A percentile compares a stretch with the other conserved stretches of the same genome.
phyloP scores from a whole-genome alignment of 1,284 basidiomycete genomes.

The Cutaneotrichosporon sp. region DNA sequence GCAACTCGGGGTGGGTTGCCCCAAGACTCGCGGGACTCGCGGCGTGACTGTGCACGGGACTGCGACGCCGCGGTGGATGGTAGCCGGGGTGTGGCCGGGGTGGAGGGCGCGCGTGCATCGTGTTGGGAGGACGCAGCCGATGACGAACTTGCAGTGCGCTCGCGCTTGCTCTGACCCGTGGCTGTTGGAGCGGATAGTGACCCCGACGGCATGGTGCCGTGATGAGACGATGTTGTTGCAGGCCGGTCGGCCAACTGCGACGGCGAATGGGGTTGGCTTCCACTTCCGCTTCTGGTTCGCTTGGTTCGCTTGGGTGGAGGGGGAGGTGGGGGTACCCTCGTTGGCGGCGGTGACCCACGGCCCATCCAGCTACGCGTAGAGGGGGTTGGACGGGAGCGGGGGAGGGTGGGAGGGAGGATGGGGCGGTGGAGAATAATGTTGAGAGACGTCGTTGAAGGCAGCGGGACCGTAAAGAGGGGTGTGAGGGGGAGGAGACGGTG shows the following conservation, averaged over 20 bases:
- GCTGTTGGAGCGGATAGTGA: not conserved
- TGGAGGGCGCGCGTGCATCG: conserved; percentile 5
- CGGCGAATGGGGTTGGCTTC: conserved; percentile 1
- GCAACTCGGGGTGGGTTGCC: conserved; percentile 1
- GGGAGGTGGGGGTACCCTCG: conserved; percentile 1
- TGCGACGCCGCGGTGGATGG: not conserved
- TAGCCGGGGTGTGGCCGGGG: not conserved
- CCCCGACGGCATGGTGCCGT: not conserved
- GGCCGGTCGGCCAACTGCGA: not conserved
- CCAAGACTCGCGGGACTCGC: not conserved
- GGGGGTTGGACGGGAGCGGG: not conserved
- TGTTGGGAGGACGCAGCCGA: not conserved
- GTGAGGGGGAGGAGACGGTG: not conserved
- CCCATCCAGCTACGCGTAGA: conserved; percentile 2
- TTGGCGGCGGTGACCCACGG: conserved; percentile 1
- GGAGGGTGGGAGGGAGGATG: not conserved
- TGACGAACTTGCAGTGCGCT: conserved; percentile 1
- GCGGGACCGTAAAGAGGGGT: not conserved
- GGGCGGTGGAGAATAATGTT: not conserved
- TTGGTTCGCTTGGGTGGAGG: conserved; percentile 1
- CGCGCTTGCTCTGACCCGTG: not conserved
- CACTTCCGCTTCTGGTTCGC: conserved; percentile 4
- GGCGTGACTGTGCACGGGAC: not conserved
- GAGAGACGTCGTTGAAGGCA: not conserved
- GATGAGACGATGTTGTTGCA: conserved; percentile 1